Evolutionary conservation across 257 asterid genomes (phyloP), one percentile per base, ranked within the genome.

Genomic region (Nicotiana otophora): DNA sequence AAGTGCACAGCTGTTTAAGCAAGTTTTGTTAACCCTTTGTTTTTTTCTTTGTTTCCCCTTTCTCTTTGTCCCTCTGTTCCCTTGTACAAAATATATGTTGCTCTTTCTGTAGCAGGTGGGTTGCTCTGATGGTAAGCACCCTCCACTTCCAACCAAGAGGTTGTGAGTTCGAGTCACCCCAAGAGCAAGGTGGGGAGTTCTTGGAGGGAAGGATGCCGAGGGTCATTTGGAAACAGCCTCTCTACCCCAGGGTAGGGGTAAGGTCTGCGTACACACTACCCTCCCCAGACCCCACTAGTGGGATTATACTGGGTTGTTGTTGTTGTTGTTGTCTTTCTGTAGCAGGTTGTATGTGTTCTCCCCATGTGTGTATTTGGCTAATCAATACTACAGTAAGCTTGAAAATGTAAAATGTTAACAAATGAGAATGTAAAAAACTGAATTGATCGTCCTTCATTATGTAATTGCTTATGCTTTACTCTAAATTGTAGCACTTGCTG

Each of bases 401-500:
- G 20, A 26, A 74, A 74, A 26, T 74, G 42, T 74, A 14, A 11
- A 42, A 74, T 23, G 58, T 26, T 26, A 48, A 48, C 42, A 48
- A 74, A 74, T 74, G 39, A 1, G 62, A 74, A 10, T 3, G 26
- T 8, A 48, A 48, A 15, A 39, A 48, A 26, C 80, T 51, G 42
- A 48, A 74, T 10, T 74, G 39, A 7, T 26, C 62, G 26, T 51
- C 80, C 42, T 74, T 74, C 60, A 48, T 83, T 83, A 7, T 67
- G 55, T 72, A 54, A 77, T 36, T 31, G 63, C 65, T 84, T 46
- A 33, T 84, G 63, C 83, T 85, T 84, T 78, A 82, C 81, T 20
- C 53, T 53, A 62, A 77, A 77, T 85, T 79, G 72, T 94, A 96
- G 99, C 98, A 61, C 95, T 96, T 86, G 89, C 94, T 82, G 99